phyloP scores from a whole-genome alignment of 164 flowering plant species.

The Liquidambar formosana region DNA sequence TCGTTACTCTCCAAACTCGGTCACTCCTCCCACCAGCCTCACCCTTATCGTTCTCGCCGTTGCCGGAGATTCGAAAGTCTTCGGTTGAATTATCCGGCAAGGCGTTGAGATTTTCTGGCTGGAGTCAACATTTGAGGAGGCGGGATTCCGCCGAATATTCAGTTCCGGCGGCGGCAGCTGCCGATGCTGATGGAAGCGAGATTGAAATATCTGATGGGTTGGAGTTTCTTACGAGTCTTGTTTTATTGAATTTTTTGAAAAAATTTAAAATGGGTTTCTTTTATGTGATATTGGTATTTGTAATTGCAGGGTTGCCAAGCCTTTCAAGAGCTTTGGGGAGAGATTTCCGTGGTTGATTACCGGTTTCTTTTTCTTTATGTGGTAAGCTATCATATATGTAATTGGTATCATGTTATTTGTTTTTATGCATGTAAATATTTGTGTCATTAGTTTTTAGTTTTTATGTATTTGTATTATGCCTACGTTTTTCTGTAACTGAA shows the following conservation, averaged over 20 bases:
- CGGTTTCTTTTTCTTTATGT: conserved; percentile 68
- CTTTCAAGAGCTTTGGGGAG: conserved; percentile 40
- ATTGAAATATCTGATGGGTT: conserved; percentile 35
- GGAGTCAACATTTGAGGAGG: conserved; percentile 22
- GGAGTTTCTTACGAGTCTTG: neutral
- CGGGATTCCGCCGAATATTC: conserved; percentile 19
- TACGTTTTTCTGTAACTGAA: too few relatives aligned
- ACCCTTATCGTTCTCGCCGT: conserved; percentile 27
- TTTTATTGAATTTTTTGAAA: neutral
- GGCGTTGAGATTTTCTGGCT: conserved; percentile 18
- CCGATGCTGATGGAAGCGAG: conserved; percentile 45
- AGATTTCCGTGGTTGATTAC: conserved; percentile 55
- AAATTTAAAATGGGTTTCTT: neutral
- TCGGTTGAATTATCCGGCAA: conserved; percentile 13
- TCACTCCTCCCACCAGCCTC: conserved; percentile 17
- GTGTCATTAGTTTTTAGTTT: too few relatives aligned
- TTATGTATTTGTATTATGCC: too few relatives aligned
- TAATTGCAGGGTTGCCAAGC: conserved; percentile 35
- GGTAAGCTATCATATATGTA: conserved; percentile 33
- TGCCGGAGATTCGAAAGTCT: conserved; percentile 16
- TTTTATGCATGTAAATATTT: too few relatives aligned
- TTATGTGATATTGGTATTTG: neutral
- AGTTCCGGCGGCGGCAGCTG: conserved; percentile 42
- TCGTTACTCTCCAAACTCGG: conserved; percentile 16
- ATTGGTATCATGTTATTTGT: too few relatives aligned